Conservation (phyloP, 1,139 yeast species). For the Diutina sp. region DNA sequence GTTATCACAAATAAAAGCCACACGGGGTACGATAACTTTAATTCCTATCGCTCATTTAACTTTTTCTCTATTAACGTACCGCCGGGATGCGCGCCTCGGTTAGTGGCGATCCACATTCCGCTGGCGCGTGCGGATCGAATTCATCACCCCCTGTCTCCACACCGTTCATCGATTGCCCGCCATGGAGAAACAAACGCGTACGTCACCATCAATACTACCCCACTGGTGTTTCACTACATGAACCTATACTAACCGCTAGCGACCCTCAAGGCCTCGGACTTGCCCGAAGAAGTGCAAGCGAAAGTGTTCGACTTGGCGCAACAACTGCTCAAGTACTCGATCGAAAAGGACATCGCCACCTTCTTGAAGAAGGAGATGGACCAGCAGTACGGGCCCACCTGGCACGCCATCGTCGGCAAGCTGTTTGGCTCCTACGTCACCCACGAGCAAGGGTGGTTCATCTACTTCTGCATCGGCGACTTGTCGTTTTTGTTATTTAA, state of each 20-base stretch:
- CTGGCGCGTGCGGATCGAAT: no score
- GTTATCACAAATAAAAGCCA: no score
- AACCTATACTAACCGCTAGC: background rate
- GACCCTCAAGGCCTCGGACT: conserved; percentile 33
- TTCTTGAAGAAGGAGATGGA: conserved; percentile 62
- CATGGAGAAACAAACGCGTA: background rate
- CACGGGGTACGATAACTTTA: no score
- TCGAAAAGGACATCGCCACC: conserved; percentile 72
- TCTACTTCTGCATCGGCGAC: conserved; percentile 74
- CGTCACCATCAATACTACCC: no score
- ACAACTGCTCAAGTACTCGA: conserved; percentile 31
- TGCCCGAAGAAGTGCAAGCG: conserved; percentile 45
- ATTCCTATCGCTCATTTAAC: no score
- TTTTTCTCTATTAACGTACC: no score
- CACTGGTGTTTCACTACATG: background rate
- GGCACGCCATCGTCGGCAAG: conserved; percentile 95
- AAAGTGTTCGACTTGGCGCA: conserved; percentile 46
- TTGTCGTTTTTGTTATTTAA: conserved; percentile 75
- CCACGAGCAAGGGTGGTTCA: conserved; percentile 74
- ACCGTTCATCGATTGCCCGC: background rate
- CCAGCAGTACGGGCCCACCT: conserved; percentile 58
- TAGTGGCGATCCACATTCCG: no score
- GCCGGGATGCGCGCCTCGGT: no score
- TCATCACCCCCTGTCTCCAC: no score
- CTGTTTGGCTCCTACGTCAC: conserved; percentile 91